Percentiles rank a stretch among this genome's conserved stretches.
These are phyloP conservation scores for Strigomonas culicis DNA, from an alignment of 208 protist species.

Conservation along the genomic window DNA sequence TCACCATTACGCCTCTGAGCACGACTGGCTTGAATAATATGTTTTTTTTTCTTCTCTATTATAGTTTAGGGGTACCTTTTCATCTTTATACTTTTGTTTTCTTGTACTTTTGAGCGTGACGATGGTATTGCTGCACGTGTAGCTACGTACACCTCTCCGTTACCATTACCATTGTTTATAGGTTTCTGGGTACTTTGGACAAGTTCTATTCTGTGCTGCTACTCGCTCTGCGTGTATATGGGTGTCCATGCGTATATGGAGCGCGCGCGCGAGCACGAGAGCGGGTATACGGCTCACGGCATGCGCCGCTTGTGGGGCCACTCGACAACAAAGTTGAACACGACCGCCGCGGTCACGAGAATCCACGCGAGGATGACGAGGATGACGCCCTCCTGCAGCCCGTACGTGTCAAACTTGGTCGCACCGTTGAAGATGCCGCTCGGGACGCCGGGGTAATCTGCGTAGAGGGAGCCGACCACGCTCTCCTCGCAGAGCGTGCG, in stretches of 20 bases:
- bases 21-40: too few species aligned
- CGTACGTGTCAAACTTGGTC: constrained; percentile 42
- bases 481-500: constrained; percentile 19
- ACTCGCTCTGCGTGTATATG: too few species aligned
- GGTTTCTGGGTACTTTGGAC: too few species aligned
- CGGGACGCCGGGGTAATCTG: constrained; percentile 41
- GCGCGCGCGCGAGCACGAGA: too few species aligned
- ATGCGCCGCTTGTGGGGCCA: constrained; percentile 24
- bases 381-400: constrained; percentile 44
- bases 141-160: too few species aligned
- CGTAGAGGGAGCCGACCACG: constrained; percentile 15
- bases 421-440: constrained; percentile 38
- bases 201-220: too few species aligned
- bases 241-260: too few species aligned
- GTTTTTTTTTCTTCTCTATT: constrained; percentile 3
- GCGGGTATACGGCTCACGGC: too few species aligned
- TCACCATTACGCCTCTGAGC: not conserved
- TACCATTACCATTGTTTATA: too few species aligned
- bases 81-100: constrained; percentile 5
- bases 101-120: too few species aligned
- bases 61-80: constrained; percentile 3
- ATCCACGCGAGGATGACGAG: constrained; percentile 46
- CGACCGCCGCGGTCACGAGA: constrained; percentile 18
- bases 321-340: constrained; percentile 44
- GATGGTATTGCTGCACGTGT: too few species aligned